Evolutionary conservation across 257 asterid genomes (phyloP).

Genomic region (Solanum habrochaites): DNA sequence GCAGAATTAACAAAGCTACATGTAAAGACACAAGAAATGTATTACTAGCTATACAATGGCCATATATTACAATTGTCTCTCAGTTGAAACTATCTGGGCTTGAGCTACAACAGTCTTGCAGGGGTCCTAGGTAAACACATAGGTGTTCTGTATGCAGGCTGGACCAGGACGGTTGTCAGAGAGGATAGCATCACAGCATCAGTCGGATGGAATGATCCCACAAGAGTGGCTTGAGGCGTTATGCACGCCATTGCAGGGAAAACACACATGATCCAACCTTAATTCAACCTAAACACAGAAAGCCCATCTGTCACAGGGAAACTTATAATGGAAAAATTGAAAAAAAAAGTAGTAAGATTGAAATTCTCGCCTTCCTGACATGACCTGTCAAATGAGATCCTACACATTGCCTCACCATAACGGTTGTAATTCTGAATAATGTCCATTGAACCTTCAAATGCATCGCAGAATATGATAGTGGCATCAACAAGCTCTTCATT

Average conservation of each 20-base stretch:
- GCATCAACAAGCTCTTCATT: constrained; percentile 46
- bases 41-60: neutral
- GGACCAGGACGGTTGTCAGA: constrained; percentile 79
- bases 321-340: constrained; percentile 29
- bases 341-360: neutral
- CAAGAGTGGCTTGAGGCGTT: constrained; percentile 74
- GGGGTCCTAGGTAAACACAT: constrained; percentile 90
- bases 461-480: constrained; percentile 72
- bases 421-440: constrained; percentile 50
- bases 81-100: neutral
- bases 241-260: constrained; percentile 78
- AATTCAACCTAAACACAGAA: constrained; percentile 76
- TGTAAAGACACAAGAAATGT: neutral
- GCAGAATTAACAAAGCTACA: neutral
- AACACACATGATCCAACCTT: constrained; percentile 64
- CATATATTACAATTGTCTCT: neutral
- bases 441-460: constrained; percentile 82
- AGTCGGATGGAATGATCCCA: constrained; percentile 99
- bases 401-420: constrained; percentile 45
- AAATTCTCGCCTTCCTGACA: neutral
- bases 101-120: constrained; percentile 60
- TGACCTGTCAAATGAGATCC: neutral
- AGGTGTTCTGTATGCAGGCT: constrained; percentile 34
- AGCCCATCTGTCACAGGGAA: constrained; percentile 59
- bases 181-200: constrained; percentile 57